These are phyloP conservation scores for Carex arenaria DNA, from an alignment of 202 grass and related monocot species.

Conservation along the genomic window DNA sequence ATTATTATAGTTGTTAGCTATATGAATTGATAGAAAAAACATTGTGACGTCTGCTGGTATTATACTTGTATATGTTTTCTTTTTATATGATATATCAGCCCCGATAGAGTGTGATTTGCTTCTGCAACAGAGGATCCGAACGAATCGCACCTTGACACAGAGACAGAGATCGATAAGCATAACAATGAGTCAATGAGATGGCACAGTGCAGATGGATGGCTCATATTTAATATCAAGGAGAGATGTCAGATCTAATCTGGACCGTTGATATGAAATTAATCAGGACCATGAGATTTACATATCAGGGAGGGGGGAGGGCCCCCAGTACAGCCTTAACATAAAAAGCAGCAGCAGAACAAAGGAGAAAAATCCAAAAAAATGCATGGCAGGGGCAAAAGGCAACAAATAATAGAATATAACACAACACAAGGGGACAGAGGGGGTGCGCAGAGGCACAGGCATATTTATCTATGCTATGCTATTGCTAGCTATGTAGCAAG, in stretches of 20 bases:
- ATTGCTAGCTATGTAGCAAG: background rate
- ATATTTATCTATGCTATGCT: background rate
- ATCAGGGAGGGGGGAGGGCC: background rate
- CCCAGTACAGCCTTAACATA: background rate
- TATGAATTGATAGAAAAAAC: background rate
- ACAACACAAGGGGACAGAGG: background rate
- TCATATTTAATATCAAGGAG: background rate
- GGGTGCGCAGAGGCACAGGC: background rate
- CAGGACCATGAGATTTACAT: background rate
- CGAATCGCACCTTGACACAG: background rate
- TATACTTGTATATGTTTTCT: background rate
- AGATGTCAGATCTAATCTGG: background rate
- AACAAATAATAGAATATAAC: conserved; percentile 19
- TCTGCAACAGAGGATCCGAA: background rate
- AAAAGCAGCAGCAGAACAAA: background rate
- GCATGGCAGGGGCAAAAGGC: background rate
- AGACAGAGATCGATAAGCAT: background rate
- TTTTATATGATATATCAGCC: background rate
- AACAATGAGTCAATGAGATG: background rate
- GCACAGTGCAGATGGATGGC: background rate
- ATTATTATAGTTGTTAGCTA: background rate
- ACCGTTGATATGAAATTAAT: background rate
- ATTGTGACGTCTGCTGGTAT: background rate
- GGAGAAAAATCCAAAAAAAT: conserved; percentile 3
- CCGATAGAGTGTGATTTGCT: background rate